Percentiles rank a stretch among this genome's conserved stretches.
Evolutionary conservation across 768 basidiomycete genomes (phyloP).

Genomic region (Candolleomyces eurysporus): DNA sequence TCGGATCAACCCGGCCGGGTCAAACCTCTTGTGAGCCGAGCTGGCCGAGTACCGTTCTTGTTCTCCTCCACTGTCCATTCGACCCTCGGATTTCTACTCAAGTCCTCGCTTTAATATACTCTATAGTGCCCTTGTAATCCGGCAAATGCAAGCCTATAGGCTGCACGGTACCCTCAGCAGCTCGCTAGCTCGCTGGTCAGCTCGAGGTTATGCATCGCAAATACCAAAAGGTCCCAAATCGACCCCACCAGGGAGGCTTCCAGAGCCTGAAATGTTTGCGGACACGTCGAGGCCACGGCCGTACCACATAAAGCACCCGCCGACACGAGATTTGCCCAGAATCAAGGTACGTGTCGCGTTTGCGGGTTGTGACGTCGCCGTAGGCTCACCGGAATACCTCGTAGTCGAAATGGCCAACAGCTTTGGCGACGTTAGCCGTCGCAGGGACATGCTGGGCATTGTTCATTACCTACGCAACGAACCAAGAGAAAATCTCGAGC

Average conservation of each 20-base stretch:
- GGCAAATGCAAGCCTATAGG: neutral
- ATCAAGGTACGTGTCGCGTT: constrained; percentile 2
- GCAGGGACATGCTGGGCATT: constrained; percentile 65
- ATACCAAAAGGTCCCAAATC: constrained; percentile 6
- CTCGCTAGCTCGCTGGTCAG: neutral
- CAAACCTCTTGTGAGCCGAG: no score
- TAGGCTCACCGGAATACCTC: neutral
- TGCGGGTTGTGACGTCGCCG: neutral
- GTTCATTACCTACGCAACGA: constrained; percentile 69
- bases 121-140: neutral
- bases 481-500: constrained; percentile 75
- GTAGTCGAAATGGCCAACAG: constrained; percentile 57
- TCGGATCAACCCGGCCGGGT: no score
- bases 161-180: neutral
- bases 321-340: constrained; percentile 18
- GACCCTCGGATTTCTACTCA: neutral
- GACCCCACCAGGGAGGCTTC: constrained; percentile 18
- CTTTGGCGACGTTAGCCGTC: constrained; percentile 45
- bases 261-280: constrained; percentile 20
- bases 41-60: neutral
- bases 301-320: constrained; percentile 34
- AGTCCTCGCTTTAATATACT: neutral
- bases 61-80: neutral
- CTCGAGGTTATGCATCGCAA: constrained; percentile 14
- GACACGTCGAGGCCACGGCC: constrained; percentile 36